Conservation (phyloP, 2,329 filamentous ascomycete species). For the Rhynchosporium graminicola region DNA sequence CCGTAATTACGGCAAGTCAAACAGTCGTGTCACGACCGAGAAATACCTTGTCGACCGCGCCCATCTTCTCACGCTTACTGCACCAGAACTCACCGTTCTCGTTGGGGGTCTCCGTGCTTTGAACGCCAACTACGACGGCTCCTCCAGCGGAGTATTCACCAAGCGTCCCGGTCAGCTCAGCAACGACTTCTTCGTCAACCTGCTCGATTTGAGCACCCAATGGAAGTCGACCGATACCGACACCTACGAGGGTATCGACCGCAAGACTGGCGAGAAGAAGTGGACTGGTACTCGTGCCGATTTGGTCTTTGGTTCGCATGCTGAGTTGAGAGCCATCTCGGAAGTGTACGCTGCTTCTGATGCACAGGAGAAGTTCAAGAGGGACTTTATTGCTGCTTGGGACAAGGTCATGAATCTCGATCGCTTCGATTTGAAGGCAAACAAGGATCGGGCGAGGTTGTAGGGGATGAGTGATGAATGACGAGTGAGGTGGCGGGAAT, state of each 20-base stretch:
- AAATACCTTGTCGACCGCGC: slow-evolving; percentile 72
- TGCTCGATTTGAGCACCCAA: slow-evolving; percentile 65
- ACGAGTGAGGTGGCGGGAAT: no score
- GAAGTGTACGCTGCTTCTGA: slow-evolving; percentile 69
- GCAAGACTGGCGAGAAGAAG: slow-evolving; percentile 64
- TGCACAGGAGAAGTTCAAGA: slow-evolving; percentile 62
- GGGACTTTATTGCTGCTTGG: slow-evolving; percentile 73
- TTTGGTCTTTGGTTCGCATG: slow-evolving; percentile 71
- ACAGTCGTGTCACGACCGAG: slow-evolving; percentile 62
- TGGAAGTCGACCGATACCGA: slow-evolving; percentile 65
- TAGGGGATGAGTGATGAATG: not conserved
- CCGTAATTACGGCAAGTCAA: slow-evolving; percentile 73
- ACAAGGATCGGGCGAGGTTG: slow-evolving; percentile 4
- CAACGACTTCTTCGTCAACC: slow-evolving; percentile 82
- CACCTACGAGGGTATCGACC: slow-evolving; percentile 63
- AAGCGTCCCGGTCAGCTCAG: slow-evolving; percentile 66
- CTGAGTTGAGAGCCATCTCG: slow-evolving; percentile 69
- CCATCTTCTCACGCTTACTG: slow-evolving; percentile 67
- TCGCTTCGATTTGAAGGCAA: slow-evolving; percentile 56
- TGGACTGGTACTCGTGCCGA: slow-evolving; percentile 71
- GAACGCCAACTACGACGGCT: slow-evolving; percentile 71
- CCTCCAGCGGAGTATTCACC: slow-evolving; percentile 67
- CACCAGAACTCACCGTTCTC: slow-evolving; percentile 70
- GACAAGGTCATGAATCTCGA: slow-evolving; percentile 75
- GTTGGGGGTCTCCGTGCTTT: slow-evolving; percentile 72